Evolutionary conservation across 257 asterid genomes (phyloP).

Genomic region (Echium plantagineum): DNA sequence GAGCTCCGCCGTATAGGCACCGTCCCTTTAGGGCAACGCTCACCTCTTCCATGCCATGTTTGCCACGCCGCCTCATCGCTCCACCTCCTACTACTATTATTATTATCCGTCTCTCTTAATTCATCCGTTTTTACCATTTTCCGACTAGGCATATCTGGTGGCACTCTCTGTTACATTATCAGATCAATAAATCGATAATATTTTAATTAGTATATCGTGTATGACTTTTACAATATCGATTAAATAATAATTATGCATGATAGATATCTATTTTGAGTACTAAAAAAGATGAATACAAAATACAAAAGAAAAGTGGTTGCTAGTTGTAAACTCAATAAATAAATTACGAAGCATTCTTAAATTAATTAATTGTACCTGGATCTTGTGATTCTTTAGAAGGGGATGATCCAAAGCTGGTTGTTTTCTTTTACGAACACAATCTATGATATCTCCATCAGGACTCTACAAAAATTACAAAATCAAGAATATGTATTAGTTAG

Average conservation of each 20-base stretch:
- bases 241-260: too few species aligned
- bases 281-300: too few species aligned
- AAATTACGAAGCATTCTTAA: too few species aligned
- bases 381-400: constrained; percentile 84
- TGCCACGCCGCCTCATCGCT: constrained; percentile 37
- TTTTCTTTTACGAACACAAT: constrained; percentile 77
- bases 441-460: constrained; percentile 96
- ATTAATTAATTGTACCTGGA: constrained; percentile 30
- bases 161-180: constrained; percentile 14
- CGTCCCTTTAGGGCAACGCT: constrained; percentile 71
- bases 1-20: constrained; percentile 74
- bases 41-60: constrained; percentile 61
- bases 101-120: constrained; percentile 11
- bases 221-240: too few species aligned
- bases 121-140: constrained; percentile 25
- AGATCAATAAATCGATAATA: too few species aligned
- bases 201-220: too few species aligned
- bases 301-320: too few species aligned
- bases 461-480: constrained; percentile 34
- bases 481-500: background rate
- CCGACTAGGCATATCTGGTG: constrained; percentile 59
- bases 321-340: too few species aligned
- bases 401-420: constrained; percentile 98
- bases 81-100: constrained; percentile 3
- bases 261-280: too few species aligned